Base-by-base conservation (phyloP, 164 flowering plant species). In the Magnolia kwangsiensis region DNA sequence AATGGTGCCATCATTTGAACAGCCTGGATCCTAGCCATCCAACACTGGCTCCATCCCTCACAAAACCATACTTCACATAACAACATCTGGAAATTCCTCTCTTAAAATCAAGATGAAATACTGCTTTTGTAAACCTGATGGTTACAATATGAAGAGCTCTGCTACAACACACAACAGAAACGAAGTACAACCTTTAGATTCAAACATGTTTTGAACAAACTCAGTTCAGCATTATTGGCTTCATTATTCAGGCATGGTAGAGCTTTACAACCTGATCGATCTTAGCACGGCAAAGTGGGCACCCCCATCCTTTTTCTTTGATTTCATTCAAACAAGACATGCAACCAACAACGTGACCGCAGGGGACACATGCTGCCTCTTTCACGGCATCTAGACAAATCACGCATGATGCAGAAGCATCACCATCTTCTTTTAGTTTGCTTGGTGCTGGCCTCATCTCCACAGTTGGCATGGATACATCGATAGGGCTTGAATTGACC, bases 271-370 rank as follows among this genome's bases (percentile, higher is more conserved):
- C 87, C 79, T 92, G 98, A 74, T 88, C 85, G 27, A 96, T 90
- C 78, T 90, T 87, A 67, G 96, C 79, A 69, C 98, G 98, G 67
- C 99, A 96, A 23, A 96, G 95, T 19, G 98, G 99, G 86, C 98
- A 94, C 21, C 91, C 95, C 91, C 94, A 91, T 61, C 89, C 86
- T 82, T 91, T 91, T 72, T 82, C 82, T 82, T 90, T 91, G 78
- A 94, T 87, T 76, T 88, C 95, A 19, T 82, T 88, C 88, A 96
- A 80, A 80, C 99, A 96, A 59, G 92, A 84, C 94, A 96, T 92
- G 85, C 99, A 96, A 45, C 98, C 99, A 71, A 93, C 98, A 93
- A 96, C 87, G 79, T 96, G 99, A 11, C 98, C 99, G 80, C 99
- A 96, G 0, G 99, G 99, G 37, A 96, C 83, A 78, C 99, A 96